Conservation (phyloP, 2,329 filamentous ascomycete genomes). For the Capronia coronata region DNA sequence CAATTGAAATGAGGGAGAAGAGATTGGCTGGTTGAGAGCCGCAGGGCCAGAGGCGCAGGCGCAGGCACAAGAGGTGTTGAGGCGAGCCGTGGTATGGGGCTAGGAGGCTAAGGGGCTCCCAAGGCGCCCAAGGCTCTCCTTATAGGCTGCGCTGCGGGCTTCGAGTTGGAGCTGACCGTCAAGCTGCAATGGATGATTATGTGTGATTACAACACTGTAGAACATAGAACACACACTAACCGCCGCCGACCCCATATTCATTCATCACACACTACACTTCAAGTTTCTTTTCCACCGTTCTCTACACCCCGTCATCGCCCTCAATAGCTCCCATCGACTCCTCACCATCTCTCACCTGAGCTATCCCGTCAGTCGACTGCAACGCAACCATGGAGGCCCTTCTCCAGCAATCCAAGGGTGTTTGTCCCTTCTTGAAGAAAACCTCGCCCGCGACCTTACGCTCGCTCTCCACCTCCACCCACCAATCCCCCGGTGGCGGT, state of each 20-base stretch:
- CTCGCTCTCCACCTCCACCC: constrained; percentile 66
- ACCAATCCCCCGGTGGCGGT: constrained; percentile 68
- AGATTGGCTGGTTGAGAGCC: neutral
- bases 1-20: neutral
- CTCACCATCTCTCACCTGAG: neutral
- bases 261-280: neutral
- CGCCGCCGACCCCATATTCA: constrained; percentile 1
- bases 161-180: too few relatives aligned
- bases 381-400: constrained; percentile 70
- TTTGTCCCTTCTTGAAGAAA: constrained; percentile 97
- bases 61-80: too few relatives aligned
- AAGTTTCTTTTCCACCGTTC: neutral
- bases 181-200: too few relatives aligned
- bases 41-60: neutral
- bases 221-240: neutral
- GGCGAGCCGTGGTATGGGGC: too few relatives aligned
- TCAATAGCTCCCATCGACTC: neutral
- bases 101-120: too few relatives aligned
- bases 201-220: too few relatives aligned
- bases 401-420: constrained; percentile 86
- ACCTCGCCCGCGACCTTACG: constrained; percentile 87
- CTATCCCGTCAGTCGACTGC: too few relatives aligned
- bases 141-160: too few relatives aligned
- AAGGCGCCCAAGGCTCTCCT: too few relatives aligned
- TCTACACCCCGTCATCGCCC: neutral